phyloP scores from a whole-genome alignment of 148 eudicot genomes.

The Rhododendron molle region DNA sequence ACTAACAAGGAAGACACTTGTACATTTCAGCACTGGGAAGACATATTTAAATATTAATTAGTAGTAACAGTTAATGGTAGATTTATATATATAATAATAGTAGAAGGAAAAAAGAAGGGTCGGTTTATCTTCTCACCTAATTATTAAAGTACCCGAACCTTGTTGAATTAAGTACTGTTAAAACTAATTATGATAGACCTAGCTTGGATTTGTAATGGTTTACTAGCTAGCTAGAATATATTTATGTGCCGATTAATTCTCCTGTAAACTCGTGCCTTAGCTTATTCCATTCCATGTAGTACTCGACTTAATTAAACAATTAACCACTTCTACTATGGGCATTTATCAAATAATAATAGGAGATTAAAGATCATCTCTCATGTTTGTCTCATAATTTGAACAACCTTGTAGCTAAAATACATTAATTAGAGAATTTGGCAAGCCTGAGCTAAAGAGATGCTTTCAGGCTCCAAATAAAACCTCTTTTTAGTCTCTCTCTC shows the following conservation, averaged over 20 bases:
- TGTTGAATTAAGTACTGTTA: neutral
- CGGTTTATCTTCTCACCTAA: neutral
- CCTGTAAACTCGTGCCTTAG: neutral
- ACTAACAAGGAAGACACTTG: neutral
- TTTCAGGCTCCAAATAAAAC: constrained; percentile 2
- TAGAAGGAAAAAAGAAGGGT: neutral
- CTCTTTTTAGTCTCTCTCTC: neutral
- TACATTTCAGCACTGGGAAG: neutral
- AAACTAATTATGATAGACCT: neutral
- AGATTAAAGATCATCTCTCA: neutral
- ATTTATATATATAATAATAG: neutral
- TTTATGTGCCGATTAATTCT: neutral
- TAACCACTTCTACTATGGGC: neutral
- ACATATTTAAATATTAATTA: neutral
- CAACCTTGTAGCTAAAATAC: neutral
- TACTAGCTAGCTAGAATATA: neutral
- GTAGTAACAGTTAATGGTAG: neutral
- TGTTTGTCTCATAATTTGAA: neutral
- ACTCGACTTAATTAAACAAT: neutral
- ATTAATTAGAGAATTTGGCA: neutral
- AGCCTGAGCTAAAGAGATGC: neutral
- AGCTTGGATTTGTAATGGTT: neutral
- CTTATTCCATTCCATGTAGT: neutral
- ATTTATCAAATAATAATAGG: neutral
- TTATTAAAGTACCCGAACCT: neutral